phyloP scores from a whole-genome alignment of 768 basidiomycete species.

The Cyclocybe aegerita region DNA sequence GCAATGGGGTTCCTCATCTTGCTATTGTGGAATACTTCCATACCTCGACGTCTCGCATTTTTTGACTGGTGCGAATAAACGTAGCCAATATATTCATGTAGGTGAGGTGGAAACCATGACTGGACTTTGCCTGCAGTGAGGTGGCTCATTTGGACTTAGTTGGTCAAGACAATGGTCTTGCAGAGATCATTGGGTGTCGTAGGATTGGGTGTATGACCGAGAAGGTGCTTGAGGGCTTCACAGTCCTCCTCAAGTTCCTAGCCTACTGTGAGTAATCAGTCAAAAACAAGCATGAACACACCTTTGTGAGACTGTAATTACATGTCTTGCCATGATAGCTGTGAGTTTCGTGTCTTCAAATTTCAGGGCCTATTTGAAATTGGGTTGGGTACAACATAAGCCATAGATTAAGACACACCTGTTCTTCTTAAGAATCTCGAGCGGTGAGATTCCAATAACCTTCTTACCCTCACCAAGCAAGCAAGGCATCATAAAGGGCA shows the following conservation, averaged over 20 bases:
- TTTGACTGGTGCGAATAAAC: constrained; percentile 23
- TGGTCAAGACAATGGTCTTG: constrained; percentile 24
- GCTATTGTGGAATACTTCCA: constrained; percentile 23
- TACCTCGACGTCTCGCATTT: constrained; percentile 18
- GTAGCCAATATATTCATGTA: constrained; percentile 17
- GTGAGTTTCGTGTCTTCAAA: too few species aligned
- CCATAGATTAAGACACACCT: too few species aligned
- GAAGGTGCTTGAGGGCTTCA: constrained; percentile 14
- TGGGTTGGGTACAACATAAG: too few species aligned
- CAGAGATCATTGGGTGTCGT: constrained; percentile 7
- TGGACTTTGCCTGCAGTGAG: constrained; percentile 8
- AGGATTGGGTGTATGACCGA: constrained; percentile 3
- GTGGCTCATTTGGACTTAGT: constrained; percentile 20
- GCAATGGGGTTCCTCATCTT: constrained; percentile 24
- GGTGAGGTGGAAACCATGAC: constrained; percentile 8
- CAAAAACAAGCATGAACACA: too few species aligned
- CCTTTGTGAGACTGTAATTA: too few species aligned
- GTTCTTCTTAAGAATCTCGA: too few species aligned
- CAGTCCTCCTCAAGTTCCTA: constrained; percentile 18
- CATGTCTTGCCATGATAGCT: too few species aligned
- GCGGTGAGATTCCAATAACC: too few species aligned
- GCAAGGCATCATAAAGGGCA: too few species aligned
- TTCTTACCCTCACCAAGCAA: too few species aligned
- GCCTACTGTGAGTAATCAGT: too few species aligned
- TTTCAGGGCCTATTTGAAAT: too few species aligned